A percentile compares a stretch with the other conserved stretches of the same genome.
Evolutionary conservation across 176 grass and related monocot genomes (phyloP).

Genomic region (Cenchrus purpureus): DNA sequence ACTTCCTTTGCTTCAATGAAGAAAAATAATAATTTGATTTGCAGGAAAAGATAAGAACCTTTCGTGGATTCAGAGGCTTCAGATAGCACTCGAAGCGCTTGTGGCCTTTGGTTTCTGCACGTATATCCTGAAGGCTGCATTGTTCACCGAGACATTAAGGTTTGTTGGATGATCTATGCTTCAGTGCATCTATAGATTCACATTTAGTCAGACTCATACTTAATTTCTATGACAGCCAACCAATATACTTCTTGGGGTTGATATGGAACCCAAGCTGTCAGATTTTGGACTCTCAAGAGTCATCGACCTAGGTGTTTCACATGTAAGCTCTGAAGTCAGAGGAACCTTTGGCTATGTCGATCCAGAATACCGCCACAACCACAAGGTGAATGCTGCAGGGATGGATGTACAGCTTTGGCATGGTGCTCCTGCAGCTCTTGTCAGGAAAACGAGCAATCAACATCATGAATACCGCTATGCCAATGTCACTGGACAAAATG

Average conservation of each 20-base stretch:
- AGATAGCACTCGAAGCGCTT: conserved; percentile 66
- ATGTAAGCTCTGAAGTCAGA: conserved; percentile 74
- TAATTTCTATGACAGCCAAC: conserved; percentile 51
- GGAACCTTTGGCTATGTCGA: conserved; percentile 81
- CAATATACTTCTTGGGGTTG: conserved; percentile 73
- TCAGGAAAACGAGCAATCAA: conserved; percentile 64
- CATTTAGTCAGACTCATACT: neutral
- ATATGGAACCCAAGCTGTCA: conserved; percentile 66
- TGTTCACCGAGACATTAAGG: conserved; percentile 79
- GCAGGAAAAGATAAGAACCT: conserved; percentile 71
- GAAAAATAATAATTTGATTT: conserved; percentile 32
- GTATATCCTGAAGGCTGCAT: conserved; percentile 75
- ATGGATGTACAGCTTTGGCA: conserved; percentile 77
- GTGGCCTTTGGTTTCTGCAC: conserved; percentile 81
- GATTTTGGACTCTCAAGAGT: conserved; percentile 70
- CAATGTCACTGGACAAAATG: conserved; percentile 65
- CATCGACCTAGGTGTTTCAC: conserved; percentile 55
- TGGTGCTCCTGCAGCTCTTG: conserved; percentile 73
- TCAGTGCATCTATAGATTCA: conserved; percentile 20
- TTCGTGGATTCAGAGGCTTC: conserved; percentile 64
- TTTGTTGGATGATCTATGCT: conserved; percentile 38
- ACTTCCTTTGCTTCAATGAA: neutral
- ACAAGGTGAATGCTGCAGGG: conserved; percentile 67
- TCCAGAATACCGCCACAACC: conserved; percentile 78
- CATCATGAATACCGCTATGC: conserved; percentile 62